Evolutionary conservation across 768 basidiomycete species (phyloP), one percentile per base, ranked within the genome.

Genomic region (Termitomyces eurrhizus): DNA sequence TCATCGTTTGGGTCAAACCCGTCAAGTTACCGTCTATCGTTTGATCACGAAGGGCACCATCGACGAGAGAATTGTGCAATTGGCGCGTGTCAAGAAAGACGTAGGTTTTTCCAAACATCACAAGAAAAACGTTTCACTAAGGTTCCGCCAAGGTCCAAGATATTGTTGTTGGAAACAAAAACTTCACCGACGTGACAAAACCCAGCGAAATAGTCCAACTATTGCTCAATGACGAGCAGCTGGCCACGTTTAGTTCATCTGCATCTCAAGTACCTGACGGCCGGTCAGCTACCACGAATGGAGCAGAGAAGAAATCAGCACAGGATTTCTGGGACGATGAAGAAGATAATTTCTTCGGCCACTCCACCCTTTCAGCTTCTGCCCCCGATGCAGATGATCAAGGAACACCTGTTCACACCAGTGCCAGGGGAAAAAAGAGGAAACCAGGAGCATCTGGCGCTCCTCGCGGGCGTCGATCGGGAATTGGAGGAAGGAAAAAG

Each of bases 141-240:
- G 59, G 32, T 50, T 41, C 41, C 54, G 61, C 32, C n/a, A 61
- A 95, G 93, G 95, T 98, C 5, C 97, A 98, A 86, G 97, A 99
- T 67, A 96, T 98, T 61, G 97, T 99, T 56, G 97, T 99, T 8
- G 97, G 97, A 56, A 95, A 92, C 76, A 98, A 97, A 75, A 93
- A 86, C 62, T 88, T 97, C 70, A 93, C 91, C 2, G 95, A 97
- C 64, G 90, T 91, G 56, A 86, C 93, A 21, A 95, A 94, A 72
- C 93, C 94, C 32, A 95, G 93, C 75, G 97, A 99, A 73, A 97
- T 99, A 57, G 96, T 96, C 16, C 94, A 95, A 62, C 74, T 99
- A 49, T 79, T 99, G 53, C 83, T 99, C 67, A 95, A 94, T 68
- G 95, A 98, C 67, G 94, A 97, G 66, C 95, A 98, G 68, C 74